Evolutionary conservation across 2,329 filamentous ascomycete genomes (phyloP).

Genomic region (Hypoxylon sp.): DNA sequence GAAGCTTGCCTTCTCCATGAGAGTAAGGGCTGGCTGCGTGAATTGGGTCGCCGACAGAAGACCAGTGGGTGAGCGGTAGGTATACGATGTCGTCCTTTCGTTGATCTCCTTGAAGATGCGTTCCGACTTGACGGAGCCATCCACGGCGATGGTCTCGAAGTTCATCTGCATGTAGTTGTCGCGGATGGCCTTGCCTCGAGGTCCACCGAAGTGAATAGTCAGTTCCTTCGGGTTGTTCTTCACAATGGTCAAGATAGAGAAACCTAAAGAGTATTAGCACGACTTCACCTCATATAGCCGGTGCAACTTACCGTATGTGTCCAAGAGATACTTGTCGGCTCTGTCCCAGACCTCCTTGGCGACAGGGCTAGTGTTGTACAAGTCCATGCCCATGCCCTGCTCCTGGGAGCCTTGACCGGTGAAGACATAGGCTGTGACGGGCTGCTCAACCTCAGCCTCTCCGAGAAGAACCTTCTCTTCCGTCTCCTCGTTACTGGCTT

Average conservation of each 20-base stretch:
- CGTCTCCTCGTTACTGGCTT: constrained; percentile 92
- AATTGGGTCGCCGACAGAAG: constrained; percentile 97
- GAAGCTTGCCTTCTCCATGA: constrained; percentile 99
- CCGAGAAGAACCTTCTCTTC: constrained; percentile 96
- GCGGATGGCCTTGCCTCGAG: constrained; percentile 94
- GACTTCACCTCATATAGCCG: not conserved
- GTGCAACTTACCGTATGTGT: constrained; percentile 84
- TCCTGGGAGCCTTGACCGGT: constrained; percentile 98
- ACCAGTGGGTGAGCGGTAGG: constrained; percentile 93
- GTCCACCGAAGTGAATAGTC: constrained; percentile 96
- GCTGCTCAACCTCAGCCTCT: constrained; percentile 97
- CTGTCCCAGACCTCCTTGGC: constrained; percentile 98
- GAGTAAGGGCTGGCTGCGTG: constrained; percentile 93
- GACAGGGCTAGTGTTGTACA: constrained; percentile 91
- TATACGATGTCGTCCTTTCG: constrained; percentile 93
- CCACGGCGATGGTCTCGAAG: constrained; percentile 94
- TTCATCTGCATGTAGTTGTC: constrained; percentile 99
- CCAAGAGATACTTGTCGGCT: constrained; percentile 96
- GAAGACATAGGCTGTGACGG: constrained; percentile 95
- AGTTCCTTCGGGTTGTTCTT: constrained; percentile 99
- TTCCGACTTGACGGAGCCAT: constrained; percentile 95
- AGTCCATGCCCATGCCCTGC: constrained; percentile 99
- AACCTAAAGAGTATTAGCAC: constrained; percentile 61
- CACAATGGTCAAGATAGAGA: constrained; percentile 98
- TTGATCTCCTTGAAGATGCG: constrained; percentile 99